Base-by-base conservation (phyloP, 192 early-diverging fungal genomes). In the Gonapodya prolifera region DNA sequence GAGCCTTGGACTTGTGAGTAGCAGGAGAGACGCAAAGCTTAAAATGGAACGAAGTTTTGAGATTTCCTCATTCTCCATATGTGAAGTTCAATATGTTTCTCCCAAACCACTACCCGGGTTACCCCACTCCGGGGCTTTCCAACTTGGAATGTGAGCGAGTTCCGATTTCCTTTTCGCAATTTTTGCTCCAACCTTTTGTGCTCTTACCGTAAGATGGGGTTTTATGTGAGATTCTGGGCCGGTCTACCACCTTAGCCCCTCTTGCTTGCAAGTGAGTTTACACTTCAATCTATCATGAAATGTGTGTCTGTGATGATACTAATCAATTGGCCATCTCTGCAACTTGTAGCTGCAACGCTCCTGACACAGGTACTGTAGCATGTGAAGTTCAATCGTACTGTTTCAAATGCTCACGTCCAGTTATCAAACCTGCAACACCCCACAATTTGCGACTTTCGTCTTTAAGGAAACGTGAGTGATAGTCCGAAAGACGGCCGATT, bases 41-140 rank as follows among this genome's bases (percentile, higher is more conserved):
- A 61, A 23, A 61, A 61, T 8, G 45, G 23, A 16, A 61, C 8
- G 8, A 23, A 61, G n/a, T n/a, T n/a, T n/a, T n/a, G n/a, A n/a
- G n/a, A n/a, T n/a, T n/a, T n/a, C n/a, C n/a, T n/a, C n/a, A n/a
- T n/a, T n/a, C n/a, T n/a, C 23, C 45, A 23, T 23, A 23, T 23
- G 45, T 8, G 45, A 8, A 61, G 30, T 99, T 96, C 96, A 99
- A 99, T 84, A 80, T 98, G 75, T 99, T 95, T 82, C 84, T 98
- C 77, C 88, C 90, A n/a, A 88, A 88, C 75, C 86, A 91, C 76
- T 96, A 98, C 80, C 81, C 81, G 23, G 93, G 93, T 18, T 32
- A 16, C 28, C 16, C 71, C 81, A 89, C 93, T 36, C 89, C 94
- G 17, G 95, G 95, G n/a, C 83, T 99, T 45, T 94, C 91, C 79